A percentile compares a stretch with the other conserved stretches of the same genome.
phyloP scores from a whole-genome alignment of 2,329 filamentous ascomycete genomes.

The Microascus cirrosus region DNA sequence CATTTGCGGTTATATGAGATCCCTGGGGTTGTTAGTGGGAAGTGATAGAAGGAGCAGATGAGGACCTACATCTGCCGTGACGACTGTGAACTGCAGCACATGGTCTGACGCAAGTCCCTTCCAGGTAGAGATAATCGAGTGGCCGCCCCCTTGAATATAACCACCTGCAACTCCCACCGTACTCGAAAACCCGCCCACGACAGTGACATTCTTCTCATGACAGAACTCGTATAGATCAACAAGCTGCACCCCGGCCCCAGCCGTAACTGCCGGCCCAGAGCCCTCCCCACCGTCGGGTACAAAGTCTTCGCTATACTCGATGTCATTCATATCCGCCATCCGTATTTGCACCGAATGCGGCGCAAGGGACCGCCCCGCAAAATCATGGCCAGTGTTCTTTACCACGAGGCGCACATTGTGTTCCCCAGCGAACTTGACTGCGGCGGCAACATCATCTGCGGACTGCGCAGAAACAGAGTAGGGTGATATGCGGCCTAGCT shows the following conservation, averaged over 20 bases:
- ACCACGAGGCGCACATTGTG: conserved; percentile 23
- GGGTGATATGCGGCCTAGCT: conserved; percentile 22
- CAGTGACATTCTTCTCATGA: not conserved
- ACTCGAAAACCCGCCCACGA: conserved; percentile 33
- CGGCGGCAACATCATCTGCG: conserved; percentile 20
- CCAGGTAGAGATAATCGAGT: conserved; percentile 27
- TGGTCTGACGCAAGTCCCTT: conserved; percentile 38
- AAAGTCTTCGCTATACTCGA: conserved; percentile 17
- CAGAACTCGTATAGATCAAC: conserved; percentile 24
- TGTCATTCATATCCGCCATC: conserved; percentile 25
- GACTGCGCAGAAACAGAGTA: conserved; percentile 22
- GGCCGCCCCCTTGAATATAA: conserved; percentile 49
- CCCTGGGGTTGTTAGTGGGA: conserved; percentile 15
- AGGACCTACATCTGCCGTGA: conserved; percentile 20
- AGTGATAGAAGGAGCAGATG: not conserved
- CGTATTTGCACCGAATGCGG: conserved; percentile 21
- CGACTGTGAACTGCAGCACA: conserved; percentile 29
- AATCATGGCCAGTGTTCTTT: conserved; percentile 20
- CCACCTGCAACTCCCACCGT: conserved; percentile 49
- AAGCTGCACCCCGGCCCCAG: conserved; percentile 42
- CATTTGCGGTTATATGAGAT: conserved; percentile 28
- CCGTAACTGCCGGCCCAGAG: conserved; percentile 36
- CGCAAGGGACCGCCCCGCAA: conserved; percentile 3
- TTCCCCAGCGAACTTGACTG: conserved; percentile 23
- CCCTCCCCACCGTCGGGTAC: not conserved